phyloP scores from a whole-genome alignment of 371 early-diverging fungal genomes.

The Rhizopus delemar region DNA sequence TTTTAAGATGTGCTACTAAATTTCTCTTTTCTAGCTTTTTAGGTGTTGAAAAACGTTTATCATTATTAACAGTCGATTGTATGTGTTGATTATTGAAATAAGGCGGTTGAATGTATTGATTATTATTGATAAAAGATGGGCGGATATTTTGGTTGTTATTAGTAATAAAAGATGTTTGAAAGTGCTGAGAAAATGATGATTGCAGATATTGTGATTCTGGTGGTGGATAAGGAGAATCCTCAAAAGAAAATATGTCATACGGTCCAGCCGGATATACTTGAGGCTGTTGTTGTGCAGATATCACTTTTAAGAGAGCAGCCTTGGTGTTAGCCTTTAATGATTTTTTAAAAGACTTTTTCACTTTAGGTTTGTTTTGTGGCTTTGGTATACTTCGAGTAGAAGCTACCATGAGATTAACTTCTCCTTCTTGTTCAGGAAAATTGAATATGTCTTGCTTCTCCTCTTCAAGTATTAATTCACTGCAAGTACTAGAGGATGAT shows the following conservation, averaged over 20 bases:
- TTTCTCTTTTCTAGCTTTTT: constrained; percentile 26
- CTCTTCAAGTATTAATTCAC: not conserved
- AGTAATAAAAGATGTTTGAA: not conserved
- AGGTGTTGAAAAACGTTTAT: no score
- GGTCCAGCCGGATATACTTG: not conserved
- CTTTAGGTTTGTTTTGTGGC: constrained; percentile 2
- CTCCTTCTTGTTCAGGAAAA: constrained; percentile 16
- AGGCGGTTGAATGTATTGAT: not conserved
- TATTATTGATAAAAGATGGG: not conserved
- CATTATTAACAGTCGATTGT: not conserved
- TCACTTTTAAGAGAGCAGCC: not conserved
- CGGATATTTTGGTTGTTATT: not conserved
- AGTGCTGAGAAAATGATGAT: no score
- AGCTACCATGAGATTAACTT: constrained; percentile 20
- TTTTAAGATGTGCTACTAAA: constrained; percentile 24
- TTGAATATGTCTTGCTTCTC: constrained; percentile 15
- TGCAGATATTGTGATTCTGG: constrained; percentile 6
- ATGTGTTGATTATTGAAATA: not conserved
- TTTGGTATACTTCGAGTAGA: constrained; percentile 4
- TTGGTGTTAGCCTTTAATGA: not conserved
- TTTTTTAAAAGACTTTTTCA: constrained; percentile 1
- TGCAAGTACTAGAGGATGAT: constrained; percentile 3
- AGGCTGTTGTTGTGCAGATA: not conserved
- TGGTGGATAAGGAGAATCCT: not conserved
- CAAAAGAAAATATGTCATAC: constrained; percentile 2